Conservation (phyloP, 2,329 filamentous ascomycete species). For the Myriangium duriaei region DNA sequence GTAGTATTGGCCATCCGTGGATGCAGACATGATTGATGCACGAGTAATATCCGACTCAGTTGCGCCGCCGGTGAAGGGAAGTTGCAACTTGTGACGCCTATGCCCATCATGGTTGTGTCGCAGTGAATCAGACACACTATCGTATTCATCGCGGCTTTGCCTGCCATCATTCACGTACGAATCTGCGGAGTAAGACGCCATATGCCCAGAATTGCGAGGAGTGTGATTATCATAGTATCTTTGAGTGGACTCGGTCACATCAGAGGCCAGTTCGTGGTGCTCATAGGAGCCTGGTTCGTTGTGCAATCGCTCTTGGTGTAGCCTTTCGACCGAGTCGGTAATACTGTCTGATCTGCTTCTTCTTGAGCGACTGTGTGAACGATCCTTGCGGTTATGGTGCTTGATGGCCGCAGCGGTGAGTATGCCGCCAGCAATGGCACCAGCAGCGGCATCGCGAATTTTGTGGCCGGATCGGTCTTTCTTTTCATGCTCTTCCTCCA, state of each 20-base stretch:
- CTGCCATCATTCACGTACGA: neutral
- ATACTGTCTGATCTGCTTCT: conserved; percentile 39
- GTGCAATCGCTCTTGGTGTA: conserved; percentile 35
- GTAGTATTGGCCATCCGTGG: conserved; percentile 51
- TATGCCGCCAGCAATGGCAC: conserved; percentile 42
- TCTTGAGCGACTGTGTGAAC: conserved; percentile 36
- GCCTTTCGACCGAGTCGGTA: conserved; percentile 39
- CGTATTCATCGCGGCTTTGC: neutral
- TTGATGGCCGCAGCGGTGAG: conserved; percentile 51
- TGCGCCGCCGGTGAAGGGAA: conserved; percentile 6
- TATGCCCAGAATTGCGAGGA: neutral
- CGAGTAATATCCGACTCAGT: conserved; percentile 70
- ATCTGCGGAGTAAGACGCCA: neutral
- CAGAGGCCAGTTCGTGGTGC: conserved; percentile 33
- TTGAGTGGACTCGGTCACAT: neutral
- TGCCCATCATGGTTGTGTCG: conserved; percentile 76
- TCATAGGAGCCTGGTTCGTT: conserved; percentile 34
- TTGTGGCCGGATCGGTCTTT: conserved; percentile 39
- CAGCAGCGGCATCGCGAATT: conserved; percentile 41
- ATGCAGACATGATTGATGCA: conserved; percentile 72
- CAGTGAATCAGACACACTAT: conserved; percentile 67
- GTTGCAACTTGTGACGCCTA: conserved; percentile 32
- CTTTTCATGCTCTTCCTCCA: conserved; percentile 20
- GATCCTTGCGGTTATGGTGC: conserved; percentile 41
- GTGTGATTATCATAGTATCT: neutral